Evolutionary conservation across 768 basidiomycete genomes (phyloP).

Genomic region (Panaeolus cyanescens): DNA sequence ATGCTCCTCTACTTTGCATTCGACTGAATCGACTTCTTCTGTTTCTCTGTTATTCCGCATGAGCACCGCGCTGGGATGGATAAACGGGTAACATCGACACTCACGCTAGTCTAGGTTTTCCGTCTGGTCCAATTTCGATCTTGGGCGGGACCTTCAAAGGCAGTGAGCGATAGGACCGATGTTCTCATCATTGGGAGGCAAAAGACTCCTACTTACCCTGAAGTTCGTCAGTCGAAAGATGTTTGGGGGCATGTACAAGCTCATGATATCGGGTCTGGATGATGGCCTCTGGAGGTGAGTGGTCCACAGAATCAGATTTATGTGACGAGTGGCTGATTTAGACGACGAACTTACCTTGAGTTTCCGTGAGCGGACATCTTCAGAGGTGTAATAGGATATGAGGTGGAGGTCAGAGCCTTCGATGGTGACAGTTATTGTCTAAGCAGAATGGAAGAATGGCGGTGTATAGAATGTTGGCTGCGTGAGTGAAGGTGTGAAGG

Average conservation of each 20-base stretch:
- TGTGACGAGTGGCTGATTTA: not conserved
- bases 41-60: constrained; percentile 35
- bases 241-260: constrained; percentile 71
- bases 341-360: constrained; percentile 46
- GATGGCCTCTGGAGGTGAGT: constrained; percentile 55
- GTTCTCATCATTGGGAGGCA: not conserved
- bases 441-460: not conserved
- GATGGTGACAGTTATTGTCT: constrained; percentile 87
- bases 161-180: not conserved
- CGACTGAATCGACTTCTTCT: constrained; percentile 46
- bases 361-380: constrained; percentile 71
- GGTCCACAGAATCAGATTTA: not conserved
- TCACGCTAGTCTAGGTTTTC: constrained; percentile 66
- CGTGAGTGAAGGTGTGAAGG: not conserved
- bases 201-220: constrained; percentile 34
- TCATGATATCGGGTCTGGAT: constrained; percentile 69
- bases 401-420: constrained; percentile 82
- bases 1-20: constrained; percentile 51
- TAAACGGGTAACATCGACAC: constrained; percentile 22
- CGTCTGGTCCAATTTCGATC: constrained; percentile 72
- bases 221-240: constrained; percentile 83
- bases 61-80: constrained; percentile 12
- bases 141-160: constrained; percentile 58
- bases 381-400: constrained; percentile 81
- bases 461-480: not conserved